phyloP scores from a whole-genome alignment of 1,139 yeast genomes.

The Taphrina populina region DNA sequence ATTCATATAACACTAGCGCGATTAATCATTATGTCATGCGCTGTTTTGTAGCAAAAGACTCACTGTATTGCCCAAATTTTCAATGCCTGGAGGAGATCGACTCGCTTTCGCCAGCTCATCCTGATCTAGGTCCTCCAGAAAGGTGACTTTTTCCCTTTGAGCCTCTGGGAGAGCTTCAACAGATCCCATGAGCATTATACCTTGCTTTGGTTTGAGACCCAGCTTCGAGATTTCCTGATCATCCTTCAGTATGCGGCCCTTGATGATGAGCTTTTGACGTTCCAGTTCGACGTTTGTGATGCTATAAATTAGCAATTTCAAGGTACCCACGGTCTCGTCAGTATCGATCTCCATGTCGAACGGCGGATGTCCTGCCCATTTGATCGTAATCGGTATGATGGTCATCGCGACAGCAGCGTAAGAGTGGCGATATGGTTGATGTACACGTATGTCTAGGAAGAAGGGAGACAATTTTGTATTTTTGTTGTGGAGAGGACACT shows the following conservation, averaged over 20 bases:
- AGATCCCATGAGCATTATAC: slow-evolving; percentile 88
- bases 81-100: slow-evolving; percentile 72
- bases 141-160: slow-evolving; percentile 58
- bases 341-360: slow-evolving; percentile 65
- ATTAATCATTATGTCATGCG: not conserved
- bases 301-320: slow-evolving; percentile 69
- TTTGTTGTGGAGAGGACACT: not conserved
- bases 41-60: slow-evolving; percentile 47
- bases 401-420: no score
- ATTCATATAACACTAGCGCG: slow-evolving; percentile 52
- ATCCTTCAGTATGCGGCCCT: slow-evolving; percentile 42
- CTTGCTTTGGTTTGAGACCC: slow-evolving; percentile 62
- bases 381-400: slow-evolving; percentile 27
- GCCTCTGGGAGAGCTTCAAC: slow-evolving; percentile 69
- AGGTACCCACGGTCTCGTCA: slow-evolving; percentile 55
- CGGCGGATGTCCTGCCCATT: slow-evolving; percentile 48
- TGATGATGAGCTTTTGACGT: slow-evolving; percentile 84
- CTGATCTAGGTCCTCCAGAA: slow-evolving; percentile 68
- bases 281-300: slow-evolving; percentile 78
- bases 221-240: slow-evolving; percentile 41
- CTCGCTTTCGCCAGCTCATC: slow-evolving; percentile 47
- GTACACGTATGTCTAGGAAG: not conserved
- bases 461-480: not conserved
- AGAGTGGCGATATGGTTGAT: not conserved
- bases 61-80: slow-evolving; percentile 91